A percentile compares a stretch with the other conserved stretches of the same genome.
Evolutionary conservation across 2,329 filamentous ascomycete genomes (phyloP).

Genomic region (Colletotrichum camelliae): DNA sequence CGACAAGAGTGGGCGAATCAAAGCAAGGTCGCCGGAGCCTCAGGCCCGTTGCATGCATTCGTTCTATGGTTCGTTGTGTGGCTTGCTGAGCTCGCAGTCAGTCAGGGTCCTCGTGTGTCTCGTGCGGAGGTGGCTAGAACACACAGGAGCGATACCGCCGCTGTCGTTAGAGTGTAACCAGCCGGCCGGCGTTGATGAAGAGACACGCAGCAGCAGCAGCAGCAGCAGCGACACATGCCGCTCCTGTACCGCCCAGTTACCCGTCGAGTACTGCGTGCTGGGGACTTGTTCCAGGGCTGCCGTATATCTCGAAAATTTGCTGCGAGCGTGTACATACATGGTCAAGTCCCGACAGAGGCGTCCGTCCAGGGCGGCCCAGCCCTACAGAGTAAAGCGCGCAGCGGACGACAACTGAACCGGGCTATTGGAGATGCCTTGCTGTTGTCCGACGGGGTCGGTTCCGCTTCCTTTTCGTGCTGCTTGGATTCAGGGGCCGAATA

Average conservation of each 20-base stretch:
- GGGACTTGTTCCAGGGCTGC: not conserved
- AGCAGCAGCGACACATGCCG: not conserved
- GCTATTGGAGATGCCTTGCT: not conserved
- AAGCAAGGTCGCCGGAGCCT: not conserved
- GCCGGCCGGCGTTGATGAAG: not conserved
- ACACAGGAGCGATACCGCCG: not conserved
- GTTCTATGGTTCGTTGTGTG: not conserved
- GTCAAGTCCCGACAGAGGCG: not conserved
- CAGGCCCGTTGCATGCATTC: conserved; percentile 3
- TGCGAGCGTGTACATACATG: not conserved
- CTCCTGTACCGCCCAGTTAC: not conserved
- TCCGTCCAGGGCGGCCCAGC: conserved; percentile 11
- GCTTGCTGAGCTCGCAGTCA: not conserved
- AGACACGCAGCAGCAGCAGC: not conserved
- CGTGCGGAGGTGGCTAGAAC: not conserved
- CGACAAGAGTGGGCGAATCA: not conserved
- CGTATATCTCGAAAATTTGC: not conserved
- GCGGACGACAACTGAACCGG: not conserved
- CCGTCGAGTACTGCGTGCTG: not conserved
- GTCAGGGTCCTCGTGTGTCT: not conserved
- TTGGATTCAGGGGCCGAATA: not conserved
- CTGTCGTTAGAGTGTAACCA: conserved; percentile 13
- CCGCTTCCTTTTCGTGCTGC: not conserved
- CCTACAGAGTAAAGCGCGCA: not conserved
- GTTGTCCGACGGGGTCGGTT: not conserved